Conservation (phyloP, 2,329 filamentous ascomycete genomes). For the Phoma sp. region DNA sequence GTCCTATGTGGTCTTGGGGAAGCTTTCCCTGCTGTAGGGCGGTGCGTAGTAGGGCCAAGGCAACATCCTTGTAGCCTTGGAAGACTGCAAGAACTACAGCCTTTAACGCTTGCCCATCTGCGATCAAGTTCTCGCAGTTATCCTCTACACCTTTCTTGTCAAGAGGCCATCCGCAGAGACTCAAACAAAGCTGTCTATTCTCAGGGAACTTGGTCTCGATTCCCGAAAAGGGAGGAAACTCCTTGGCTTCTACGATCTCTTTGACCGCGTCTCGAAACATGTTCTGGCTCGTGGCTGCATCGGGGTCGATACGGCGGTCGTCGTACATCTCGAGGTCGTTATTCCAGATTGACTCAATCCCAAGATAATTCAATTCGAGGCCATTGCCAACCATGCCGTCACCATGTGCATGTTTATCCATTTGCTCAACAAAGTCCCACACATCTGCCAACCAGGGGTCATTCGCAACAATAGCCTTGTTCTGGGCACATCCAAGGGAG, state of each 20-base stretch:
- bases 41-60: conserved; percentile 71
- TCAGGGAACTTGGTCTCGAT: conserved; percentile 68
- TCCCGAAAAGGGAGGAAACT: conserved; percentile 68
- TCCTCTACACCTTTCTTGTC: conserved; percentile 57
- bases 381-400: conserved; percentile 73
- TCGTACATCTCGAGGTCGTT: conserved; percentile 66
- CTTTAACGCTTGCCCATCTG: conserved; percentile 69
- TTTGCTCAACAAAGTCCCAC: conserved; percentile 78
- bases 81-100: conserved; percentile 78
- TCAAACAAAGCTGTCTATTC: conserved; percentile 76
- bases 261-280: conserved; percentile 62
- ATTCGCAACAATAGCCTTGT: conserved; percentile 70
- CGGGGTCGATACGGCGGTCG: conserved; percentile 43
- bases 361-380: conserved; percentile 77
- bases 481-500: conserved; percentile 65
- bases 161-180: conserved; percentile 75
- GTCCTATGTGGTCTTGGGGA: conserved; percentile 52
- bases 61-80: conserved; percentile 70
- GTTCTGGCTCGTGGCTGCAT: conserved; percentile 60
- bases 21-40: conserved; percentile 73
- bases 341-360: conserved; percentile 74
- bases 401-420: conserved; percentile 66
- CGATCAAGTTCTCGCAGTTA: conserved; percentile 58
- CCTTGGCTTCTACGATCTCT: conserved; percentile 67
- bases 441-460: conserved; percentile 77